A percentile compares a stretch with the other conserved stretches of the same genome.
Evolutionary conservation across 2,329 filamentous ascomycete species (phyloP).

Genomic region (Talaromyces rugulosus): DNA sequence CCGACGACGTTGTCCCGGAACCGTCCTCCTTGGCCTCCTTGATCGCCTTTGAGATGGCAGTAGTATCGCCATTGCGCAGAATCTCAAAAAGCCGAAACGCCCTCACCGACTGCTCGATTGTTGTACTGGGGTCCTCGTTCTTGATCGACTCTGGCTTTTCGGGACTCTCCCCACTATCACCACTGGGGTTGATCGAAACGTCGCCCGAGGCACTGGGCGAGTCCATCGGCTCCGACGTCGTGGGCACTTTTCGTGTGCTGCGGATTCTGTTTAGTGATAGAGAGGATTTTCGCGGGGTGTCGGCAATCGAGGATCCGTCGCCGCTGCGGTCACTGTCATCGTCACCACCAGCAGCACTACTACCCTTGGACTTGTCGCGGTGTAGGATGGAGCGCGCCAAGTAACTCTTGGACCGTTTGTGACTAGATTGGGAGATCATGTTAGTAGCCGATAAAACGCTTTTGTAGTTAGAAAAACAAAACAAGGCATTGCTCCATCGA

Average conservation of each 20-base stretch:
- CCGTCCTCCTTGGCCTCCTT: slow-evolving; percentile 52
- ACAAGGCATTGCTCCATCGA: neutral
- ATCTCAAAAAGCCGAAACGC: slow-evolving; percentile 95
- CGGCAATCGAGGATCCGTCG: slow-evolving; percentile 22
- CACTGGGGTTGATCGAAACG: slow-evolving; percentile 23
- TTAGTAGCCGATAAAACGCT: slow-evolving; percentile 16
- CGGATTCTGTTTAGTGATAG: slow-evolving; percentile 26
- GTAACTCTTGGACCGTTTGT: slow-evolving; percentile 53
- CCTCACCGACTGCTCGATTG: slow-evolving; percentile 87
- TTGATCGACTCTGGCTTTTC: slow-evolving; percentile 8
- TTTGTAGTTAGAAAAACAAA: neutral
- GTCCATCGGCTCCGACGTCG: slow-evolving; percentile 18
- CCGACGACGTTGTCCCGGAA: slow-evolving; percentile 37
- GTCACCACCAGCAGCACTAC: slow-evolving; percentile 29
- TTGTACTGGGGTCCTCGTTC: slow-evolving; percentile 25
- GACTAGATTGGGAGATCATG: slow-evolving; percentile 22
- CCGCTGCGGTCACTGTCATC: slow-evolving; percentile 22
- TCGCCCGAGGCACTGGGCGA: slow-evolving; percentile 18
- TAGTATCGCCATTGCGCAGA: slow-evolving; percentile 82
- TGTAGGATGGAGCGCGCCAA: slow-evolving; percentile 53
- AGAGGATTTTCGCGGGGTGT: slow-evolving; percentile 21
- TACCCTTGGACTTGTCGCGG: slow-evolving; percentile 47
- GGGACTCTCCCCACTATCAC: slow-evolving; percentile 23
- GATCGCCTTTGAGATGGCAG: slow-evolving; percentile 81
- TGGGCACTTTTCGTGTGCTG: slow-evolving; percentile 23